A percentile compares a stretch with the other conserved stretches of the same genome.
Evolutionary conservation across 208 protist genomes (phyloP).

Genomic region (Leishmania amazonensis): DNA sequence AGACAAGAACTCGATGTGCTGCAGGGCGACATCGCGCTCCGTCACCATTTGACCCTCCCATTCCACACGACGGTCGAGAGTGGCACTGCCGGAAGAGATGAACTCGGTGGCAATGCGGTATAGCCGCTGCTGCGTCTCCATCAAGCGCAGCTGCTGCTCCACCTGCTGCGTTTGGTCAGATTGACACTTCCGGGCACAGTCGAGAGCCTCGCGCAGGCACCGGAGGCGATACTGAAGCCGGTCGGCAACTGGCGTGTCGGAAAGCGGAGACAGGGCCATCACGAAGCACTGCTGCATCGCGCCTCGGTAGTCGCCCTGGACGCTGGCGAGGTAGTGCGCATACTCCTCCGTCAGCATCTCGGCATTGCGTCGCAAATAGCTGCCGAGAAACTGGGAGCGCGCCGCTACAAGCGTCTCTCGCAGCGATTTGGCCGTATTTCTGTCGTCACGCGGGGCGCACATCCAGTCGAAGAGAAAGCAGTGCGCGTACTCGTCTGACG

Average conservation of each 20-base stretch:
- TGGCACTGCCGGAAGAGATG: constrained; percentile 54
- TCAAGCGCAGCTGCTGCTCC: constrained; percentile 61
- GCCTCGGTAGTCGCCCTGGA: constrained; percentile 56
- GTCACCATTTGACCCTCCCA: constrained; percentile 53
- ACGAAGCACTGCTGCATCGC: constrained; percentile 79
- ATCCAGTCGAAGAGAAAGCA: constrained; percentile 89
- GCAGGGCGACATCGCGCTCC: constrained; percentile 66
- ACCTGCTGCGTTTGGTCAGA: constrained; percentile 73
- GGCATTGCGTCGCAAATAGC: constrained; percentile 70
- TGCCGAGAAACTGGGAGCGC: constrained; percentile 72
- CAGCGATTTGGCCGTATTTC: constrained; percentile 48
- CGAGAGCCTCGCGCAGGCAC: constrained; percentile 71
- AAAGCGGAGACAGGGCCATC: constrained; percentile 67
- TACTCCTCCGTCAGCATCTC: constrained; percentile 70
- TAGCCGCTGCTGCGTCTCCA: constrained; percentile 78
- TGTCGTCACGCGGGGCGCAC: constrained; percentile 65
- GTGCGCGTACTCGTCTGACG: constrained; percentile 84
- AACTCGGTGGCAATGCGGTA: constrained; percentile 63
- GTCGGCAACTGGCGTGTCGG: constrained; percentile 60
- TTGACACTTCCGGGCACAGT: constrained; percentile 66
- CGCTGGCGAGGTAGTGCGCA: constrained; percentile 72
- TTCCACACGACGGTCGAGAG: constrained; percentile 40
- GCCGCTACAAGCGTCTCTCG: constrained; percentile 64
- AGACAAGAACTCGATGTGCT: constrained; percentile 69
- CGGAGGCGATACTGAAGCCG: constrained; percentile 74